Conservation (phyloP, 2,329 filamentous ascomycete species). For the Aspergillus neotritici region DNA sequence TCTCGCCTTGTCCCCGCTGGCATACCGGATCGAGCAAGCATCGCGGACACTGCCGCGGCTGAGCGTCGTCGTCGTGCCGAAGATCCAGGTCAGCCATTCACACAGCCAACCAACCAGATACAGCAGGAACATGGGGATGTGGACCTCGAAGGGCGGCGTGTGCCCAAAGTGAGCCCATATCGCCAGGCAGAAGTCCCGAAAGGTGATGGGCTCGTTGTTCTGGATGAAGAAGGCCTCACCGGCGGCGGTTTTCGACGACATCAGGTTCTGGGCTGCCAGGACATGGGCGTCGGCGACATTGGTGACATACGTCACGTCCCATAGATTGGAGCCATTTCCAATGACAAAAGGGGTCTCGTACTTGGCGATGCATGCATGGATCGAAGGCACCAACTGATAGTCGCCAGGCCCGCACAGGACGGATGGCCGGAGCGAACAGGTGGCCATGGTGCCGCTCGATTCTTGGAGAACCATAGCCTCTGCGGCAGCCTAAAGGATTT, state of each 20-base stretch:
- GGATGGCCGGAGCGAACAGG: conserved; percentile 40
- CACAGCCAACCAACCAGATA: conserved; percentile 44
- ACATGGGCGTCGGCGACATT: conserved; percentile 44
- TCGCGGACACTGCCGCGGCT: conserved; percentile 53
- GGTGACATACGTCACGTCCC: conserved; percentile 41
- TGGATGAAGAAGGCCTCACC: conserved; percentile 44
- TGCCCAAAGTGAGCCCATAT: conserved; percentile 47
- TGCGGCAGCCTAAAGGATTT: conserved; percentile 32
- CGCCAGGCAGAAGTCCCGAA: conserved; percentile 41
- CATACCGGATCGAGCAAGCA: conserved; percentile 50
- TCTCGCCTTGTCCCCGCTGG: conserved; percentile 48
- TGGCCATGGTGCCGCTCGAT: conserved; percentile 29
- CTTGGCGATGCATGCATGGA: conserved; percentile 42
- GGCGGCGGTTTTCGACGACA: conserved; percentile 35
- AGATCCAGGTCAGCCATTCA: conserved; percentile 46
- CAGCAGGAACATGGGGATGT: conserved; percentile 46
- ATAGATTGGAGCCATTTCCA: conserved; percentile 38
- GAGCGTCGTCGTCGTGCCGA: conserved; percentile 42
- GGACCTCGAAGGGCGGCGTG: conserved; percentile 43
- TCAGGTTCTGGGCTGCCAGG: conserved; percentile 40
- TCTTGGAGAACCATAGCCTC: conserved; percentile 38
- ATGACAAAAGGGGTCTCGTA: conserved; percentile 39
- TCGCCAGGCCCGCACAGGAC: conserved; percentile 42
- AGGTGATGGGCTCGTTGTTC: conserved; percentile 43
- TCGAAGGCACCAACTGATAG: conserved; percentile 37